Conservation (phyloP, 805 yeast species). For the Metschnikowia kunwiensis region DNA sequence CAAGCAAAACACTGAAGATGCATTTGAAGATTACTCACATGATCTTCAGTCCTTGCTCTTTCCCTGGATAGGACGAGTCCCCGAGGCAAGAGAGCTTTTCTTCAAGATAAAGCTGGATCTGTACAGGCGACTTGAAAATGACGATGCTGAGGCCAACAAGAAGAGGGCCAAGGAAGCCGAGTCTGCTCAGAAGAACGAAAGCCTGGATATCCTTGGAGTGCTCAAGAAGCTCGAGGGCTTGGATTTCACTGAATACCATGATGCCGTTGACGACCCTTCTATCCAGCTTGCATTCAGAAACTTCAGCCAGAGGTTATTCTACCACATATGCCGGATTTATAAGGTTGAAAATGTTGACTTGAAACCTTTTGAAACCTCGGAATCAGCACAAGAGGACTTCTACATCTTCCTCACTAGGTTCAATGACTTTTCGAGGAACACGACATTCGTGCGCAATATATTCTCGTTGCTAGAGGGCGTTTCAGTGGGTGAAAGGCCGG, state of each 20-base stretch:
- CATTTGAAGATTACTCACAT: slow-evolving; percentile 49
- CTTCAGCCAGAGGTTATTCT: slow-evolving; percentile 11
- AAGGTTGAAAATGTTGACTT: slow-evolving; percentile 7
- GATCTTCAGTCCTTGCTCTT: slow-evolving; percentile 60
- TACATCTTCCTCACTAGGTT: slow-evolving; percentile 27
- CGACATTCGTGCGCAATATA: slow-evolving; percentile 27
- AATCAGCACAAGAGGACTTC: slow-evolving; percentile 20
- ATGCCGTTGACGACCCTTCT: slow-evolving; percentile 7
- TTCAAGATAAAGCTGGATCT: slow-evolving; percentile 31
- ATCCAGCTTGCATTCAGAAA: slow-evolving; percentile 9
- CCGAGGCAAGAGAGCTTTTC: slow-evolving; percentile 61
- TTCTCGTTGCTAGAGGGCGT: slow-evolving; percentile 23
- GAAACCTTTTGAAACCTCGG: slow-evolving; percentile 7
- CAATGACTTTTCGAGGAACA: slow-evolving; percentile 32
- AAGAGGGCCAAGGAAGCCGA: background rate
- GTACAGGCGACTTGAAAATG: slow-evolving; percentile 7
- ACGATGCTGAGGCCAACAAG: background rate
- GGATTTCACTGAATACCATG: slow-evolving; percentile 5
- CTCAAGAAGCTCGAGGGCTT: slow-evolving; percentile 8
- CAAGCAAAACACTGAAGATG: slow-evolving; percentile 29
- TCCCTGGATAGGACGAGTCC: slow-evolving; percentile 60
- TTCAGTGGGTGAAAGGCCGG: slow-evolving; percentile 11
- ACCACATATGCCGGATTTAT: slow-evolving; percentile 12
- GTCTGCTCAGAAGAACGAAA: background rate
- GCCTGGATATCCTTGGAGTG: slow-evolving; percentile 6